phyloP scores from a whole-genome alignment of 1,139 yeast species.

The Lodderomyces oxycetoniae region DNA sequence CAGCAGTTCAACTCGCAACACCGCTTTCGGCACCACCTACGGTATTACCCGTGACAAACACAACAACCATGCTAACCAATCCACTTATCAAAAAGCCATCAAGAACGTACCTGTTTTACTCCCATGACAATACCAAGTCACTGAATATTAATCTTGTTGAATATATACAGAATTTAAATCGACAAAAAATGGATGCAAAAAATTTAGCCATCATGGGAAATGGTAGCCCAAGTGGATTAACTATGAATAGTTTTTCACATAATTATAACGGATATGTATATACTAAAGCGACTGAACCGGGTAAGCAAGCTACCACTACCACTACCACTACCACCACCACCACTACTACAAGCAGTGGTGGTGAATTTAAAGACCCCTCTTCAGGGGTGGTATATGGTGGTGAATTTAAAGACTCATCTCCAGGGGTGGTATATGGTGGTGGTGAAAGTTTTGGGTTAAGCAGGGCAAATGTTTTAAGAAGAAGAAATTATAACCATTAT shows the following conservation, averaged over 20 bases:
- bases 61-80: not conserved
- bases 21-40: too few species aligned
- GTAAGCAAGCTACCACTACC: not conserved
- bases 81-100: not conserved
- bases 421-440: not conserved
- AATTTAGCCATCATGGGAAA: not conserved
- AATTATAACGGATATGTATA: too few species aligned
- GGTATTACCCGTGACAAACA: not conserved
- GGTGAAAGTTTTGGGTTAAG: not conserved
- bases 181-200: not conserved
- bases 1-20: too few species aligned
- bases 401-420: not conserved
- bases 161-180: not conserved
- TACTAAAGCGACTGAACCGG: too few species aligned
- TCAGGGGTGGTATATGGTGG: not conserved
- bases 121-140: slow-evolving; percentile 2
- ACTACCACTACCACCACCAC: too few species aligned
- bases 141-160: slow-evolving; percentile 5
- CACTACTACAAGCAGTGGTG: too few species aligned
- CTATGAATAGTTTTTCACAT: too few species aligned
- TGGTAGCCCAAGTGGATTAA: not conserved
- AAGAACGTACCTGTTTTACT: slow-evolving; percentile 1
- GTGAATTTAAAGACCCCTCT: not conserved
- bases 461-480: not conserved
- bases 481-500: slow-evolving; percentile 1